Evolutionary conservation across 108 stramenopile genomes (phyloP).

Genomic region (Cyclotella kingstonii): DNA sequence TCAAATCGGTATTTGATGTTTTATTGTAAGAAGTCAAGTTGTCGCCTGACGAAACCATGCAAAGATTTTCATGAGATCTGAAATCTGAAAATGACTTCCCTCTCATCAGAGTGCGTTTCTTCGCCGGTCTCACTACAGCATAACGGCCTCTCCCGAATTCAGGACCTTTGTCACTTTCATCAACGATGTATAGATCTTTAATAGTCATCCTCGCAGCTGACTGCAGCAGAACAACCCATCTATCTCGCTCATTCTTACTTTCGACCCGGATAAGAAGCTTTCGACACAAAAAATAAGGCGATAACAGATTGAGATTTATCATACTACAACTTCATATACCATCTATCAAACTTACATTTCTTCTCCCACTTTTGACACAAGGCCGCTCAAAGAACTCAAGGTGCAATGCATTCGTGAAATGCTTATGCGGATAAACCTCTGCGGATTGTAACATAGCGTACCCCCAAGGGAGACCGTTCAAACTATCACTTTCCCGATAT

Average conservation of each 20-base stretch:
- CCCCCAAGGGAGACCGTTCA: slow-evolving; percentile 60
- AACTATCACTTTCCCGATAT: slow-evolving; percentile 46
- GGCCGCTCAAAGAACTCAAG: slow-evolving; percentile 76
- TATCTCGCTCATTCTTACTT: slow-evolving; percentile 55
- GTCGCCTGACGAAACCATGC: slow-evolving; percentile 25
- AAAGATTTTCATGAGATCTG: slow-evolving; percentile 34
- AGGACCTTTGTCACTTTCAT: slow-evolving; percentile 36
- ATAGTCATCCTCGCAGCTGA: slow-evolving; percentile 58
- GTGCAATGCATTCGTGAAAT: slow-evolving; percentile 65
- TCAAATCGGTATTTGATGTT: slow-evolving; percentile 23
- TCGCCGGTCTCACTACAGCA: slow-evolving; percentile 63
- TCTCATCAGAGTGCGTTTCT: slow-evolving; percentile 32
- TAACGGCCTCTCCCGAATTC: slow-evolving; percentile 71
- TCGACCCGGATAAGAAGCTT: slow-evolving; percentile 64
- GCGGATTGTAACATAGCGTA: slow-evolving; percentile 70
- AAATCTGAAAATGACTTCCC: slow-evolving; percentile 25
- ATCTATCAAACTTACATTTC: slow-evolving; percentile 41
- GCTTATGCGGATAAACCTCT: slow-evolving; percentile 42
- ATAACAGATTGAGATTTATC: not conserved
- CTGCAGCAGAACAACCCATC: slow-evolving; percentile 68
- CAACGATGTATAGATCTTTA: slow-evolving; percentile 66
- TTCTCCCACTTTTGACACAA: slow-evolving; percentile 63
- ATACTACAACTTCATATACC: not conserved
- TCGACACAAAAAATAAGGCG: slow-evolving; percentile 1
- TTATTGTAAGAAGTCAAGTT: slow-evolving; percentile 14